Conservation (phyloP, 306 rosid genomes). For the Cicer pinnatifidum region DNA sequence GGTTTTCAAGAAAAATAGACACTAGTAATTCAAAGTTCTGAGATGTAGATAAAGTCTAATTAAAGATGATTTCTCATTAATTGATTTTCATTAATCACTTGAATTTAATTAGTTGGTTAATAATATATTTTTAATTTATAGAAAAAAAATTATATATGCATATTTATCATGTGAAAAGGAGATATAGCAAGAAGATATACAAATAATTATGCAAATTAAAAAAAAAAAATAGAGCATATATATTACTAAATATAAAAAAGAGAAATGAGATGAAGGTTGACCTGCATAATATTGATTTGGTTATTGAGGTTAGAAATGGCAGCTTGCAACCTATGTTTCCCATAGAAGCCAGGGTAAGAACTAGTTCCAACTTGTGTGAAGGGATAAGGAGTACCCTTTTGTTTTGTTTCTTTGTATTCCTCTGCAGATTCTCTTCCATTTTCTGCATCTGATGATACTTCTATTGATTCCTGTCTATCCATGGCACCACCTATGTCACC, state of each 20-base stretch:
- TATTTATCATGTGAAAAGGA: neutral
- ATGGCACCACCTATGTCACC: conserved; percentile 24
- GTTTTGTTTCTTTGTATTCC: conserved; percentile 20
- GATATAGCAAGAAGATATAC: neutral
- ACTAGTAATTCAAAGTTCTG: too few relatives aligned
- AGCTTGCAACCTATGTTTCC: conserved; percentile 81
- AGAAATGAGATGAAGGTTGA: conserved; percentile 42
- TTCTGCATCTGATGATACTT: conserved; percentile 12
- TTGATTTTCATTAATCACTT: too few relatives aligned
- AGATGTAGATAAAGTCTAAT: too few relatives aligned
- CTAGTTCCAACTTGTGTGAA: conserved; percentile 34
- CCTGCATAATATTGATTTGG: conserved; percentile 71
- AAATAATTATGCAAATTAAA: neutral
- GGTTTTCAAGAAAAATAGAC: too few relatives aligned
- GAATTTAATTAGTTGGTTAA: too few relatives aligned
- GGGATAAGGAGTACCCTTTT: conserved; percentile 26
- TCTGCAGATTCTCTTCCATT: conserved; percentile 42
- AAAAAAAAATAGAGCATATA: neutral
- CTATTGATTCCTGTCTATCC: conserved; percentile 39
- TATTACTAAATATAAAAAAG: neutral
- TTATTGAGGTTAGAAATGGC: conserved; percentile 67
- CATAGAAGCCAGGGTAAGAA: conserved; percentile 56
- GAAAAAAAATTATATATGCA: neutral
- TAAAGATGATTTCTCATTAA: too few relatives aligned
- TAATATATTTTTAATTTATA: too few relatives aligned